These are phyloP conservation scores for Roridomyces roridus DNA, from an alignment of 768 basidiomycete species.

Conservation along the genomic window DNA sequence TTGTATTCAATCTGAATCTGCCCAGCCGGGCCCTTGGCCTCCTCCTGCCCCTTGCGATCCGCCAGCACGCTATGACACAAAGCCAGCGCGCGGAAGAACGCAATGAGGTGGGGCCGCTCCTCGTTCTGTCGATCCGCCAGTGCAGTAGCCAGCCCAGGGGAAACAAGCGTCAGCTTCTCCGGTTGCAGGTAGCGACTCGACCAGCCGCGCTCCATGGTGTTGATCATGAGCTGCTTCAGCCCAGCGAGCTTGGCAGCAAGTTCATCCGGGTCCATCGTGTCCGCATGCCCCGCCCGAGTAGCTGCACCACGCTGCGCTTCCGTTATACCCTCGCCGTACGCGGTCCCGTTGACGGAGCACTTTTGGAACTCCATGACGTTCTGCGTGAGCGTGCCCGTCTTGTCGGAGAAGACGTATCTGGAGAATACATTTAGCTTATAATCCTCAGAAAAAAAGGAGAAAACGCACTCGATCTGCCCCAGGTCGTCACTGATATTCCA, in stretches of 20 bases:
- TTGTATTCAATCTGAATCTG: constrained; percentile 77
- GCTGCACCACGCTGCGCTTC: constrained; percentile 95
- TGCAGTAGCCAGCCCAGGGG: constrained; percentile 83
- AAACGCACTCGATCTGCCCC: constrained; percentile 92
- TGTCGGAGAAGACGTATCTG: constrained; percentile 58
- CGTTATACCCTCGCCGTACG: constrained; percentile 94
- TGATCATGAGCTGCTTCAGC: constrained; percentile 80
- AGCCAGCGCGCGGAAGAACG: constrained; percentile 95
- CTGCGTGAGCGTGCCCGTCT: constrained; percentile 94
- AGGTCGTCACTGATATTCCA: constrained; percentile 99
- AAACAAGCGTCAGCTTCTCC: constrained; percentile 86
- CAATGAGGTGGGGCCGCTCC: constrained; percentile 71
- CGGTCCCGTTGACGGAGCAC: constrained; percentile 83
- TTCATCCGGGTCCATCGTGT: constrained; percentile 72
- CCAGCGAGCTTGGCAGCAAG: constrained; percentile 66
- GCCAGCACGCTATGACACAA: constrained; percentile 92
- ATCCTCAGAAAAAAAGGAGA: constrained; percentile 67
- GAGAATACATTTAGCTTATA: constrained; percentile 56
- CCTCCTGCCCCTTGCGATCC: constrained; percentile 48
- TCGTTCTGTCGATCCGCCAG: constrained; percentile 64
- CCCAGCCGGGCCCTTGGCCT: constrained; percentile 48
- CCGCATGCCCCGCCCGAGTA: constrained; percentile 75
- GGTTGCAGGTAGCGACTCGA: constrained; percentile 86
- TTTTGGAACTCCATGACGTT: constrained; percentile 99
- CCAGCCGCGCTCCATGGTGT: constrained; percentile 76